Evolutionary conservation across 371 early-diverging fungal genomes (phyloP).

Genomic region (Amoeboaphelidium protococcarum): DNA sequence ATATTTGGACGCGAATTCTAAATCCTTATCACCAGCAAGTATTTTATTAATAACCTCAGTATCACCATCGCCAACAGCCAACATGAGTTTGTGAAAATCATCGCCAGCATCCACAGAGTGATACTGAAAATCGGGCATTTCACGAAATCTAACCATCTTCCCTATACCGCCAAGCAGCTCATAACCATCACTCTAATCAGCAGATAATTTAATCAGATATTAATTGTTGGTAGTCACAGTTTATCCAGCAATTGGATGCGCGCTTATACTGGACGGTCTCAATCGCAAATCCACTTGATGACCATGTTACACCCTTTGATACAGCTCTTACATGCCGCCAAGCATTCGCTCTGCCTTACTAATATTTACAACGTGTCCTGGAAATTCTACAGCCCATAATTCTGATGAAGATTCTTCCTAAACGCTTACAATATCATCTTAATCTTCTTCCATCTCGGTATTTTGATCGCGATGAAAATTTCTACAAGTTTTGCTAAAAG

Average conservation of each 20-base stretch:
- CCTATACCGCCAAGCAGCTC: neutral
- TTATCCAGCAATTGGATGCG: neutral
- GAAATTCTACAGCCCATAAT: too few species aligned
- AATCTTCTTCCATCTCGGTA: too few species aligned
- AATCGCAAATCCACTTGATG: neutral
- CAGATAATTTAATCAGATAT: neutral
- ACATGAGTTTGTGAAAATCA: neutral
- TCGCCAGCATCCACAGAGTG: neutral
- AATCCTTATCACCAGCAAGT: too few species aligned
- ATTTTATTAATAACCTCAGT: too few species aligned
- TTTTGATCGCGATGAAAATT: too few species aligned
- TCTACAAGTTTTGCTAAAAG: too few species aligned
- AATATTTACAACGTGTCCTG: too few species aligned
- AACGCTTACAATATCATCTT: too few species aligned
- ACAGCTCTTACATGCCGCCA: neutral
- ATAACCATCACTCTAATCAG: neutral
- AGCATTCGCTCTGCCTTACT: too few species aligned
- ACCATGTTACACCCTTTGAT: neutral
- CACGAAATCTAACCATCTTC: neutral
- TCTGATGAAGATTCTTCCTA: too few species aligned
- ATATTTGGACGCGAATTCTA: neutral
- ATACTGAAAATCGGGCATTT: neutral
- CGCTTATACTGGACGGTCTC: neutral
- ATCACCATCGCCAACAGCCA: neutral
- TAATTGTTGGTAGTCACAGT: neutral